Percentiles rank a stretch among this genome's conserved stretches.
These are phyloP conservation scores for Termitomyces sp. DNA, from an alignment of 768 basidiomycete species.

Conservation along the genomic window DNA sequence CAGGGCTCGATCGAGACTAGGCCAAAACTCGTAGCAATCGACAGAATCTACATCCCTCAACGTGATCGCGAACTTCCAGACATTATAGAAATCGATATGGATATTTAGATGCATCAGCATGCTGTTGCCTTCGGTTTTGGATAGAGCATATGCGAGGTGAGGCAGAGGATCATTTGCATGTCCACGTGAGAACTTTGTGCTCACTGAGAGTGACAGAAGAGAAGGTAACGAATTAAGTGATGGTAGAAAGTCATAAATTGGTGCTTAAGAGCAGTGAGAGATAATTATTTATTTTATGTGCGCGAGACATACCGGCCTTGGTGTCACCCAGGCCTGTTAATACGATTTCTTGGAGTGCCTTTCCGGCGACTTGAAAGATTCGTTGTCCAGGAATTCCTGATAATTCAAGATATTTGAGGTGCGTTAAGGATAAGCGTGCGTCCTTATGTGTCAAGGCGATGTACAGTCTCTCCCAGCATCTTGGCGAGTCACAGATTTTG, in stretches of 20 bases:
- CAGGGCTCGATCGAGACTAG: slow-evolving; percentile 1
- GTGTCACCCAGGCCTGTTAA: background rate
- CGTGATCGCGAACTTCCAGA: slow-evolving; percentile 13
- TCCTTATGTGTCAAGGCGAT: background rate
- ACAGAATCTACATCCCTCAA: slow-evolving; percentile 6
- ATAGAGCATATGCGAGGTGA: background rate
- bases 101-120: slow-evolving; percentile 3
- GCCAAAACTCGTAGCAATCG: slow-evolving; percentile 9
- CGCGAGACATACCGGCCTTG: background rate
- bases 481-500: background rate
- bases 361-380: background rate
- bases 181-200: background rate
- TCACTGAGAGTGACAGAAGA: background rate
- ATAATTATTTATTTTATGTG: background rate
- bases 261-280: background rate
- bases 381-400: background rate
- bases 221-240: background rate
- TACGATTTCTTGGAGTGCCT: background rate
- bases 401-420: background rate
- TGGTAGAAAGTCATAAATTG: background rate
- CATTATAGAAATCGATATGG: slow-evolving; percentile 7
- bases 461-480: background rate
- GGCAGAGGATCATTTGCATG: background rate
- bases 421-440: background rate
- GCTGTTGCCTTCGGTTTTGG: background rate